A percentile compares a stretch with the other conserved stretches of the same genome.
phyloP scores from a whole-genome alignment of 2,329 filamentous ascomycete genomes.

The Mycogone perniciosa region DNA sequence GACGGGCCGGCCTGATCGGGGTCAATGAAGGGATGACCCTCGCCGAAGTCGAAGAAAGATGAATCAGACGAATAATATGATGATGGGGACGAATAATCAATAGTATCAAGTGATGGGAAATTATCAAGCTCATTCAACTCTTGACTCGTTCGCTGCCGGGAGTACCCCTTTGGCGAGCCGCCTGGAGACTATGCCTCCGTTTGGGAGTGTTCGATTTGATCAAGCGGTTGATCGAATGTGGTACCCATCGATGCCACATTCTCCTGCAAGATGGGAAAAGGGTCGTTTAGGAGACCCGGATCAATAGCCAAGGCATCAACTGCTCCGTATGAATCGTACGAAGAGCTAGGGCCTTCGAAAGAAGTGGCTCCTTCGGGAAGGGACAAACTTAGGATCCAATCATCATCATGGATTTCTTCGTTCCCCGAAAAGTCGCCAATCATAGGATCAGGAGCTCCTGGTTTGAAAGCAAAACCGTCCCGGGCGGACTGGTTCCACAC shows the following conservation, averaged over 20 bases:
- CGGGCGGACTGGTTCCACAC: not conserved
- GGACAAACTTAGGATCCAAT: no score
- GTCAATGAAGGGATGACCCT: not conserved
- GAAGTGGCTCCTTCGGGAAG: no score
- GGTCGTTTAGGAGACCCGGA: not conserved
- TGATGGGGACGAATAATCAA: not conserved
- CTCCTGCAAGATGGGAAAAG: not conserved
- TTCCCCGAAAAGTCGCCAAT: not conserved
- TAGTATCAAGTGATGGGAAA: not conserved
- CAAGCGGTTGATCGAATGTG: not conserved
- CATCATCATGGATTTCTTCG: no score
- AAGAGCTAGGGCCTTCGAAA: not conserved
- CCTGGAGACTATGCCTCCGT: not conserved
- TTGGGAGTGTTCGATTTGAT: not conserved
- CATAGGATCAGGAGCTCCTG: constrained; percentile 1
- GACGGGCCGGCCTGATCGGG: not conserved
- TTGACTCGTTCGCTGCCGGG: constrained; percentile 1
- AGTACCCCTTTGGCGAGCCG: not conserved
- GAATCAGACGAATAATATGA: constrained; percentile 1
- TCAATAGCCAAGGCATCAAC: not conserved
- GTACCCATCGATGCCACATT: not conserved
- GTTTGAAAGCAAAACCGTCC: not conserved
- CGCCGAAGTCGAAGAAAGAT: not conserved
- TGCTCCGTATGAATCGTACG: not conserved
- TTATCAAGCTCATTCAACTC: not conserved